These are phyloP conservation scores for Coemansia guatemalensis DNA, from an alignment of 192 early-diverging fungal genomes.

Conservation along the genomic window DNA sequence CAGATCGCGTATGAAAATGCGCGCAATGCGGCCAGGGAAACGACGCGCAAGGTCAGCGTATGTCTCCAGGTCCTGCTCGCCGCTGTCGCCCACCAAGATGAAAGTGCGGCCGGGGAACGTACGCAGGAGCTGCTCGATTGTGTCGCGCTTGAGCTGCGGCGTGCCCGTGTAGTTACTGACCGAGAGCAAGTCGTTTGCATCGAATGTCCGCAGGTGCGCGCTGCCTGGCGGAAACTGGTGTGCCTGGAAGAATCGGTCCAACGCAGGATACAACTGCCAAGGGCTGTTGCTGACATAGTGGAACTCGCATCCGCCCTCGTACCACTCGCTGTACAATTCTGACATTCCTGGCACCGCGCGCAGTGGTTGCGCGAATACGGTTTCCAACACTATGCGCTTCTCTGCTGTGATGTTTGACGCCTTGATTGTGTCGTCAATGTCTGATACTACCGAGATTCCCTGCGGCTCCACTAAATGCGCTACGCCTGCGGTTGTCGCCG, in stretches of 20 bases:
- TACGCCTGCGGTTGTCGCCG: slow-evolving; percentile 16
- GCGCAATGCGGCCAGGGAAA: slow-evolving; percentile 69
- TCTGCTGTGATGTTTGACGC: slow-evolving; percentile 71
- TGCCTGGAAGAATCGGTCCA: slow-evolving; percentile 64
- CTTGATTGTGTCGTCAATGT: slow-evolving; percentile 94
- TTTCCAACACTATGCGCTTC: slow-evolving; percentile 63
- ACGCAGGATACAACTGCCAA: slow-evolving; percentile 74
- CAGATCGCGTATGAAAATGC: slow-evolving; percentile 82
- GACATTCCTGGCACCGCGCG: slow-evolving; percentile 79
- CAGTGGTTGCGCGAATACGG: slow-evolving; percentile 52
- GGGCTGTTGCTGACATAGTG: slow-evolving; percentile 90
- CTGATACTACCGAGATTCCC: slow-evolving; percentile 79
- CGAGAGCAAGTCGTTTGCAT: slow-evolving; percentile 60
- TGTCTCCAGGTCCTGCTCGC: slow-evolving; percentile 84
- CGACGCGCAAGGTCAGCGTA: slow-evolving; percentile 67
- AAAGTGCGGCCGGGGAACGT: slow-evolving; percentile 82
- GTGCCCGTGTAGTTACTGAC: slow-evolving; percentile 56
- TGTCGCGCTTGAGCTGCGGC: slow-evolving; percentile 56
- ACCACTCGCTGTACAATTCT: slow-evolving; percentile 66
- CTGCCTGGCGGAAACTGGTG: slow-evolving; percentile 80
- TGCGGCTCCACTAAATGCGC: slow-evolving; percentile 54
- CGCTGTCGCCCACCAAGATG: slow-evolving; percentile 89
- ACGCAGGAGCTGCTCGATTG: slow-evolving; percentile 52
- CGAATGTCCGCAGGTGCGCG: slow-evolving; percentile 67
- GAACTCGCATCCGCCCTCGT: slow-evolving; percentile 61